phyloP scores from a whole-genome alignment of 345 rosid species.

The Fremontodendron californicum region DNA sequence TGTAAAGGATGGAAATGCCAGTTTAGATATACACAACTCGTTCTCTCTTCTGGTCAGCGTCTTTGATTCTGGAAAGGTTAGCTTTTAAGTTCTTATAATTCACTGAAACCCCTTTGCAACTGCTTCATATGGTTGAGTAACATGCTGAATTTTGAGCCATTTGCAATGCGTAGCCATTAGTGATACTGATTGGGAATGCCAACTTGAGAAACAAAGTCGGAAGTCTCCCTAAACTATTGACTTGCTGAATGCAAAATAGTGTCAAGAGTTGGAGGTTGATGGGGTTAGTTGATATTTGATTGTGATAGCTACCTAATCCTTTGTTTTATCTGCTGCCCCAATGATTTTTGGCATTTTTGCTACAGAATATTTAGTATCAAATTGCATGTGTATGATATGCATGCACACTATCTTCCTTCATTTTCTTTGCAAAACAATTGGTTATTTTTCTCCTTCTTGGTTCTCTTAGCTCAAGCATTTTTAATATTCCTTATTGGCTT shows the following conservation, averaged over 20 bases:
- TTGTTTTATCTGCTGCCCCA: not conserved
- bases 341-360: not conserved
- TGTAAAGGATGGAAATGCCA: slow-evolving; percentile 24
- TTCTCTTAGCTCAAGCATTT: not conserved
- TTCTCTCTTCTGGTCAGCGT: slow-evolving; percentile 49
- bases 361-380: not conserved
- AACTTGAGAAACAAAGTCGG: slow-evolving; percentile 39
- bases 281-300: slow-evolving; percentile 37
- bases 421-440: not conserved
- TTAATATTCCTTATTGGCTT: not conserved
- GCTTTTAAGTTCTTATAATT: not conserved
- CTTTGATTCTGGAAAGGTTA: slow-evolving; percentile 64
- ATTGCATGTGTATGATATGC: not conserved
- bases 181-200: slow-evolving; percentile 42
- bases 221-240: slow-evolving; percentile 58
- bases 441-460: not conserved
- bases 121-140: not conserved
- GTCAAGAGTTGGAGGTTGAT: slow-evolving; percentile 44
- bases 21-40: slow-evolving; percentile 40
- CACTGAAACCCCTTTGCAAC: not conserved
- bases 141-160: slow-evolving; percentile 3
- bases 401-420: not conserved
- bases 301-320: not conserved
- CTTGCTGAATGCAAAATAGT: slow-evolving; percentile 42
- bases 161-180: slow-evolving; percentile 42